phyloP scores from a whole-genome alignment of 805 yeast species.

The Brettanomyces anomalus region DNA sequence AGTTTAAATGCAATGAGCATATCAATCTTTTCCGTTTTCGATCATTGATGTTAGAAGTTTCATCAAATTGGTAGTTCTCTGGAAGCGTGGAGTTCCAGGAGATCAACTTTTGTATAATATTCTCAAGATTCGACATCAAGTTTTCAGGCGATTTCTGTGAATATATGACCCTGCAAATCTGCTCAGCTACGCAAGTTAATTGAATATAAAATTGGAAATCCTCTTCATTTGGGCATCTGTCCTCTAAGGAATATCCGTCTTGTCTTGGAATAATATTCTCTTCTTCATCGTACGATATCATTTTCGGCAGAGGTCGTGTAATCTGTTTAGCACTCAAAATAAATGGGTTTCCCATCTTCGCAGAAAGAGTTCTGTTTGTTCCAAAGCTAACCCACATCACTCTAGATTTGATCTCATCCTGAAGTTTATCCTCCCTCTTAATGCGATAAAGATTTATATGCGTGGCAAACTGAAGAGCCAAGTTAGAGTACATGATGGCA shows the following conservation, averaged over 20 bases:
- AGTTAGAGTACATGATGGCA: conserved; percentile 18
- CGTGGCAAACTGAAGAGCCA: conserved; percentile 18
- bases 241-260: neutral
- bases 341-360: conserved; percentile 19
- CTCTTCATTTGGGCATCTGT: neutral
- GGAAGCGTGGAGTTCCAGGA: conserved; percentile 18
- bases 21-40: conserved; percentile 13
- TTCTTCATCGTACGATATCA: conserved; percentile 8
- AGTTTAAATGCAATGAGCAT: conserved; percentile 19
- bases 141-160: conserved; percentile 7
- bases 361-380: conserved; percentile 16
- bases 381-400: conserved; percentile 21
- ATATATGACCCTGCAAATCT: conserved; percentile 17
- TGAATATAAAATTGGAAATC: conserved; percentile 16
- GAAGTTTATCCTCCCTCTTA: neutral
- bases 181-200: conserved; percentile 15
- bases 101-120: conserved; percentile 15
- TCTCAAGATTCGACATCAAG: conserved; percentile 11
- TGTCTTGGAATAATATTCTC: conserved; percentile 2
- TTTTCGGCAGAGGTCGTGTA: conserved; percentile 11
- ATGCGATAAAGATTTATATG: conserved; percentile 13
- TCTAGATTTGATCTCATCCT: conserved; percentile 14
- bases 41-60: neutral
- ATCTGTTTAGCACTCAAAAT: conserved; percentile 11
- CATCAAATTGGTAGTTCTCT: conserved; percentile 6